These are phyloP conservation scores for Rhodotorula graminis DNA, from an alignment of 768 basidiomycete genomes.

Conservation along the genomic window DNA sequence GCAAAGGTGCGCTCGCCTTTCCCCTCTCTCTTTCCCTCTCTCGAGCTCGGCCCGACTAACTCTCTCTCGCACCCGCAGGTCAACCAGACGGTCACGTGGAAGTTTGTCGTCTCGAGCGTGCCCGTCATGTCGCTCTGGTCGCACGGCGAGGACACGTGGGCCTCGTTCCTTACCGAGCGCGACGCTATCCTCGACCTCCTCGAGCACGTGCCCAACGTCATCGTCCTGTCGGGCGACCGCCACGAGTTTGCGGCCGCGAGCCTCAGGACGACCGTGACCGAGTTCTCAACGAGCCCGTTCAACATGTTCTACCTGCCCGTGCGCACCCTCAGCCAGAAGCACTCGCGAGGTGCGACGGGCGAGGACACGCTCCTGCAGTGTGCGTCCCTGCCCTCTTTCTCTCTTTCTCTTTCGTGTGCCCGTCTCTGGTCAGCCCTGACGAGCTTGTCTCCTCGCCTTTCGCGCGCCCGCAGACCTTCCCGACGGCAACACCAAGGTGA, in stretches of 20 bases:
- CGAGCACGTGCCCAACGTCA: conserved; percentile 64
- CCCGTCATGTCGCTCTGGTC: conserved; percentile 71
- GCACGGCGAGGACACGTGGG: conserved; percentile 65
- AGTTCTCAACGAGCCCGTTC: conserved; percentile 63
- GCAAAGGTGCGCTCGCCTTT: conserved; percentile 50
- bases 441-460: conserved; percentile 49
- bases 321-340: conserved; percentile 35
- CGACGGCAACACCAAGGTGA: conserved; percentile 66
- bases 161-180: conserved; percentile 60
- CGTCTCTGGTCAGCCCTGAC: background rate
- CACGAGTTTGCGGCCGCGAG: conserved; percentile 67
- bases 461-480: conserved; percentile 52
- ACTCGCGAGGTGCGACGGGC: conserved; percentile 36
- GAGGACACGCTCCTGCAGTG: conserved; percentile 43
- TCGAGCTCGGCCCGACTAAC: background rate
- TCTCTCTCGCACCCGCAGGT: conserved; percentile 48
- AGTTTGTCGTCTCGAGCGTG: conserved; percentile 69
- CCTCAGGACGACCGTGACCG: conserved; percentile 51
- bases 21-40: background rate
- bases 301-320: conserved; percentile 47
- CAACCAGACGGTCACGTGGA: conserved; percentile 67
- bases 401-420: conserved; percentile 50
- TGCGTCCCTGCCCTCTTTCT: conserved; percentile 30
- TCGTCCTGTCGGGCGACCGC: conserved; percentile 58
- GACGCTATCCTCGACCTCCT: conserved; percentile 57